Percentiles rank a stretch among this genome's conserved stretches.
Evolutionary conservation across 768 basidiomycete genomes (phyloP).

Genomic region (Trametes villosa): DNA sequence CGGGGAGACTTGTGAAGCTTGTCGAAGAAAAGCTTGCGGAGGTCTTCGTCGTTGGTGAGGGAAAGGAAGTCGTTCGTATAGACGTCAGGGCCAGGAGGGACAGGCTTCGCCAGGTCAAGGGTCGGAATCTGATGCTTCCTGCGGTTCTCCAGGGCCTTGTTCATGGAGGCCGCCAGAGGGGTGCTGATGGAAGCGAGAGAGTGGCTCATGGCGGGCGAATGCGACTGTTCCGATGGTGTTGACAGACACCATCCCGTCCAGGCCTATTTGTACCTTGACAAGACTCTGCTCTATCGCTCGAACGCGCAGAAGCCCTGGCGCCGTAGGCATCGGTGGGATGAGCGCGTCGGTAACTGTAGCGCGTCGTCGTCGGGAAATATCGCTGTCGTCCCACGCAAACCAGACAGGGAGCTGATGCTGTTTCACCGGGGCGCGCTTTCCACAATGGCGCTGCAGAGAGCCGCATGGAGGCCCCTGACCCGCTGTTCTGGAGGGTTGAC

Average conservation of each 20-base stretch:
- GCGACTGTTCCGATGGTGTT: not conserved
- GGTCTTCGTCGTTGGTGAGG: constrained; percentile 39
- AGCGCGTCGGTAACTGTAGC: too few relatives aligned
- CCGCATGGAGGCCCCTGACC: too few relatives aligned
- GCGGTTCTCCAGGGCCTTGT: not conserved
- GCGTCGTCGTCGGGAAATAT: too few relatives aligned
- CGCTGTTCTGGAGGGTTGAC: not conserved
- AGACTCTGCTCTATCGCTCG: not conserved
- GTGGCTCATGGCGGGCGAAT: constrained; percentile 3
- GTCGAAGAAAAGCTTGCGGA: constrained; percentile 41
- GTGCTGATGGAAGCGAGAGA: not conserved
- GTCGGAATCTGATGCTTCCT: constrained; percentile 1
- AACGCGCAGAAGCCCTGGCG: too few relatives aligned
- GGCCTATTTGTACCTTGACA: not conserved
- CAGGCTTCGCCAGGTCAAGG: constrained; percentile 16
- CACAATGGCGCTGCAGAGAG: not conserved
- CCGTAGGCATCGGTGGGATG: too few relatives aligned
- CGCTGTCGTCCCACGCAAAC: not conserved
- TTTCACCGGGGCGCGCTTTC: not conserved
- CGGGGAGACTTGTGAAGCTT: constrained; percentile 25
- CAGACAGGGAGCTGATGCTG: not conserved
- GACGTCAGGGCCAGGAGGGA: constrained; percentile 35
- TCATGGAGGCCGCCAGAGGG: constrained; percentile 7
- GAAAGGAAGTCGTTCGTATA: constrained; percentile 59
- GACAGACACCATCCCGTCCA: not conserved